phyloP scores from a whole-genome alignment of 176 grass and related monocot species.

The Thalia dealbata region DNA sequence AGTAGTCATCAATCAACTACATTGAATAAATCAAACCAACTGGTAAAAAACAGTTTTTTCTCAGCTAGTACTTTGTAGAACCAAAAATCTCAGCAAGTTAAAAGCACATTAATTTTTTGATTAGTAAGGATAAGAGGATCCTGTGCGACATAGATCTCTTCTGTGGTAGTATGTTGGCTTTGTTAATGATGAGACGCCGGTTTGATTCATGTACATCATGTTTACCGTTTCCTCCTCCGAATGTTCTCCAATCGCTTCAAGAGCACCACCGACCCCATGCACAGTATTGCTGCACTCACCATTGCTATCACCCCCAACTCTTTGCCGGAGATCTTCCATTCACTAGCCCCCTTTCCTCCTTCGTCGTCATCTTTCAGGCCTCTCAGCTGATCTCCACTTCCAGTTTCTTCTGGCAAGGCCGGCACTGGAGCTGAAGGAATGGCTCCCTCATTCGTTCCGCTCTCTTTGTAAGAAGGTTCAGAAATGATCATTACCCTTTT shows the following conservation, averaged over 20 bases:
- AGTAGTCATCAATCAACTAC: too few relatives aligned
- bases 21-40: too few relatives aligned
- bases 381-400: neutral
- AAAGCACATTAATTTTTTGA: too few relatives aligned
- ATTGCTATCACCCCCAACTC: neutral
- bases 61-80: too few relatives aligned
- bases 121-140: too few relatives aligned
- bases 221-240: neutral
- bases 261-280: neutral
- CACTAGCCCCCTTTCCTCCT: too few relatives aligned
- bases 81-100: too few relatives aligned
- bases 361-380: neutral
- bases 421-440: neutral
- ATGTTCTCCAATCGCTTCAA: slow-evolving; percentile 1
- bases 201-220: too few relatives aligned
- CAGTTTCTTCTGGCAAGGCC: neutral
- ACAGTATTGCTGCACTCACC: neutral
- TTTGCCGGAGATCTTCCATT: neutral
- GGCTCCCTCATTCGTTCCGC: neutral
- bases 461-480: neutral
- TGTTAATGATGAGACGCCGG: too few relatives aligned
- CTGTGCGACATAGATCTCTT: too few relatives aligned
- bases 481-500: neutral
- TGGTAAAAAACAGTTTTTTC: too few relatives aligned
- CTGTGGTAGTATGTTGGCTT: too few relatives aligned